These are phyloP conservation scores for Pythium aquatile DNA, from an alignment of 352 stramenopile genomes.

Conservation along the genomic window DNA sequence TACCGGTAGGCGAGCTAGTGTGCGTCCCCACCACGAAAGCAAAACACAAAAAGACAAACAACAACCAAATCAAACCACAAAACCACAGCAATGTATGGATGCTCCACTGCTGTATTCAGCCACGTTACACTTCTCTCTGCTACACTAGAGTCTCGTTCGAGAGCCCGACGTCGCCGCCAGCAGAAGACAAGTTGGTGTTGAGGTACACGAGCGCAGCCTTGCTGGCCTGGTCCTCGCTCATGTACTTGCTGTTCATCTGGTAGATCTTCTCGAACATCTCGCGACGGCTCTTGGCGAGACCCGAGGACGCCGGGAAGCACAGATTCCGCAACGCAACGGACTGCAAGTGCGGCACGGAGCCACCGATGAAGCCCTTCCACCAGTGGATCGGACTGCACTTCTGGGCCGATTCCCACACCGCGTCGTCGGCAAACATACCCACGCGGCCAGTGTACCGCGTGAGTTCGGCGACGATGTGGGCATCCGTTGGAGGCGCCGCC, in stretches of 20 bases:
- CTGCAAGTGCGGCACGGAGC: constrained; percentile 67
- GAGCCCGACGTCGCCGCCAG: constrained; percentile 34
- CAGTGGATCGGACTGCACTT: constrained; percentile 71
- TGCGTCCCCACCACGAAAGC: neutral
- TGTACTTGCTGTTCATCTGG: constrained; percentile 52
- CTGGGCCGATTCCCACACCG: constrained; percentile 71
- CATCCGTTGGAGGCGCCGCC: constrained; percentile 38
- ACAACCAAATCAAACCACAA: constrained; percentile 13
- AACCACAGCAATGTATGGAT: neutral
- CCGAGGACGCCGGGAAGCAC: constrained; percentile 54
- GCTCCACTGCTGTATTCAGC: constrained; percentile 3
- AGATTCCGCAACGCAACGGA: constrained; percentile 58
- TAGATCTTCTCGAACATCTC: constrained; percentile 62
- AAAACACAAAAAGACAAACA: constrained; percentile 5
- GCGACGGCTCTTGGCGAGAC: constrained; percentile 46
- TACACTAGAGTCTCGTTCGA: constrained; percentile 48
- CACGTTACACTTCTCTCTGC: too few species aligned
- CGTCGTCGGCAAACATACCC: constrained; percentile 69
- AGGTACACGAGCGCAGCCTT: constrained; percentile 72
- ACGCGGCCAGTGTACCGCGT: constrained; percentile 60
- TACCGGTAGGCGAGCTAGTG: constrained; percentile 1
- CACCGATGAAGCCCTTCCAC: constrained; percentile 82
- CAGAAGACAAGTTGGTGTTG: constrained; percentile 55
- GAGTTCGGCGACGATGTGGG: constrained; percentile 60
- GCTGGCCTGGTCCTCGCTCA: constrained; percentile 70